Conservation (phyloP, 2,329 filamentous ascomycete genomes). For the Thielaviopsis punctulata region DNA sequence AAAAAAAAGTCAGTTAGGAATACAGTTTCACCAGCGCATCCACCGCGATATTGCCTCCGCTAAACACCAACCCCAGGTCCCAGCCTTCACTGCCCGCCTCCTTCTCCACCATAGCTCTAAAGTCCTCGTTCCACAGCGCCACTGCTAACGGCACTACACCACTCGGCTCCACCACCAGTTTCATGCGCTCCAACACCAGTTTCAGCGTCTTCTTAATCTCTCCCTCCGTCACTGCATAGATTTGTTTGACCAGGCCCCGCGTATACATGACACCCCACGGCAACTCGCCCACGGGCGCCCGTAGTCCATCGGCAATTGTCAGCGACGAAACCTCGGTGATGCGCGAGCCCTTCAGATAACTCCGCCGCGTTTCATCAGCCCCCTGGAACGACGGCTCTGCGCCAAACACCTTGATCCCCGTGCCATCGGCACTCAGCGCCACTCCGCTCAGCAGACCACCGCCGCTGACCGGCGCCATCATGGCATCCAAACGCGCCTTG, state of each 20-base stretch:
- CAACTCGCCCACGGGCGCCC: constrained; percentile 60
- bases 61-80: constrained; percentile 46
- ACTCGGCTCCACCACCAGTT: constrained; percentile 80
- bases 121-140: constrained; percentile 71
- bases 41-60: constrained; percentile 41
- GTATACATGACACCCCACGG: constrained; percentile 69
- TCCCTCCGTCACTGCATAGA: constrained; percentile 61
- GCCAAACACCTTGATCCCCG: constrained; percentile 62
- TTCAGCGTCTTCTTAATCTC: constrained; percentile 64
- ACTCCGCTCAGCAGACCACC: constrained; percentile 77
- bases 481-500: constrained; percentile 38
- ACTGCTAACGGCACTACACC: constrained; percentile 72
- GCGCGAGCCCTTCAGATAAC: constrained; percentile 45
- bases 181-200: constrained; percentile 72
- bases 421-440: constrained; percentile 57
- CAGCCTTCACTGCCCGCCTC: constrained; percentile 60
- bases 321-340: constrained; percentile 53
- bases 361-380: constrained; percentile 65
- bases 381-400: constrained; percentile 72
- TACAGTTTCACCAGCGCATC: constrained; percentile 37
- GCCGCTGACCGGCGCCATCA: constrained; percentile 73
- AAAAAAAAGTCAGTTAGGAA: too few relatives aligned
- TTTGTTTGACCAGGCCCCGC: constrained; percentile 46
- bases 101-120: constrained; percentile 48
- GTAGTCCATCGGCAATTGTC: constrained; percentile 76